Evolutionary conservation across 495 filamentous ascomycete species (phyloP).

Genomic region (Aspergillus sclerotioniger): DNA sequence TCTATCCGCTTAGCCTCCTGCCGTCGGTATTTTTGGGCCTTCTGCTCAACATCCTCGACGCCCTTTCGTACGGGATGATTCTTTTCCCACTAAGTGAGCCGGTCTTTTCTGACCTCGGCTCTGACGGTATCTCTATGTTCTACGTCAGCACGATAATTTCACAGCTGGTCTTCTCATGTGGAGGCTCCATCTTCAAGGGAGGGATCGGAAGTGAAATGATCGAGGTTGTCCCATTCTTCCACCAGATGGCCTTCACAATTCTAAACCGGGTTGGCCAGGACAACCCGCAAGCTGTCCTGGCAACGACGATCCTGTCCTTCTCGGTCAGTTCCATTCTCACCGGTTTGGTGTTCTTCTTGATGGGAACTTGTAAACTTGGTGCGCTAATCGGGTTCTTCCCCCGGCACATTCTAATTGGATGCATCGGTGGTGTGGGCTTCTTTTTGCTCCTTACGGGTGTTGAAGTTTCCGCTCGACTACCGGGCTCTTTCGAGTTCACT

Average conservation of each 20-base stretch:
- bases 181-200: constrained; percentile 84
- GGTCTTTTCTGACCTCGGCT: constrained; percentile 77
- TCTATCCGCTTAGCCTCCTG: constrained; percentile 65
- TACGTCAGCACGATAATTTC: constrained; percentile 96
- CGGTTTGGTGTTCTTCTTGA: constrained; percentile 83
- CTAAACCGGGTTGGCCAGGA: constrained; percentile 73
- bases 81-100: constrained; percentile 85
- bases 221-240: constrained; percentile 96
- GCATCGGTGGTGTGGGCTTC: constrained; percentile 97
- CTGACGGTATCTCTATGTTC: constrained; percentile 97
- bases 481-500: constrained; percentile 79
- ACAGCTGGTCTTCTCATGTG: constrained; percentile 84
- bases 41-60: constrained; percentile 89
- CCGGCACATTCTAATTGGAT: constrained; percentile 91
- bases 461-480: constrained; percentile 88
- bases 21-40: constrained; percentile 87
- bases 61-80: constrained; percentile 95
- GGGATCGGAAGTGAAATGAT: constrained; percentile 98
- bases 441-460: constrained; percentile 89
- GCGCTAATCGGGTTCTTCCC: constrained; percentile 96
- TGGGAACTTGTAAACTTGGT: constrained; percentile 81
- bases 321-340: constrained; percentile 89
- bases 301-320: constrained; percentile 88
- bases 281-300: constrained; percentile 78
- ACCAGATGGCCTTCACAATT: constrained; percentile 93